Percentiles rank a stretch among this genome's conserved stretches.
phyloP scores from a whole-genome alignment of 1,139 yeast genomes.

The Saccharomyces hybrid region DNA sequence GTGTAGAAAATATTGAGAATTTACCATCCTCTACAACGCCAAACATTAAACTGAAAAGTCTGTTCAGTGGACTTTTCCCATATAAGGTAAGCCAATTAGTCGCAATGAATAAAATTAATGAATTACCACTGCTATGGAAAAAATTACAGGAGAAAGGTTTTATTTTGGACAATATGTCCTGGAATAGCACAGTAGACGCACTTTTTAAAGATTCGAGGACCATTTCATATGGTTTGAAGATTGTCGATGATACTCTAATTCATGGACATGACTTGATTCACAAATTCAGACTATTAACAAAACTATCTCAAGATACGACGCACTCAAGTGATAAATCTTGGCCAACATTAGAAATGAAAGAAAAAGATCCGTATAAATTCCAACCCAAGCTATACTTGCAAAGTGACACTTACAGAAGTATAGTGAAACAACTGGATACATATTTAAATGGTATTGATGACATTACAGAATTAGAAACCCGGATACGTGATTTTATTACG shows the following conservation, averaged over 20 bases:
- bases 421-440: constrained; percentile 32
- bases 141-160: constrained; percentile 33
- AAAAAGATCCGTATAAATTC: constrained; percentile 19
- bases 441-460: constrained; percentile 18
- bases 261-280: constrained; percentile 34
- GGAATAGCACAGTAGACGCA: constrained; percentile 36
- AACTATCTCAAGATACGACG: constrained; percentile 11
- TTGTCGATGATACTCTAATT: constrained; percentile 36
- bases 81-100: constrained; percentile 29
- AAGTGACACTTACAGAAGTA: constrained; percentile 41
- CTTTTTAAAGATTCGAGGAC: constrained; percentile 28
- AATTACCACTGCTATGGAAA: constrained; percentile 28
- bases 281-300: constrained; percentile 21
- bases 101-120: constrained; percentile 19
- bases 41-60: constrained; percentile 21
- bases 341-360: constrained; percentile 17
- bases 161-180: constrained; percentile 34
- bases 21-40: constrained; percentile 24
- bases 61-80: constrained; percentile 27
- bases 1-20: constrained; percentile 28
- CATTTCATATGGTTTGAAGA: constrained; percentile 32
- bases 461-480: constrained; percentile 4
- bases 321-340: constrained; percentile 13
- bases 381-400: constrained; percentile 29
- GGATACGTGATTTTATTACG: constrained; percentile 12